Evolutionary conservation across 2,329 filamentous ascomycete species (phyloP).

Genomic region (Calonectria honghensis): DNA sequence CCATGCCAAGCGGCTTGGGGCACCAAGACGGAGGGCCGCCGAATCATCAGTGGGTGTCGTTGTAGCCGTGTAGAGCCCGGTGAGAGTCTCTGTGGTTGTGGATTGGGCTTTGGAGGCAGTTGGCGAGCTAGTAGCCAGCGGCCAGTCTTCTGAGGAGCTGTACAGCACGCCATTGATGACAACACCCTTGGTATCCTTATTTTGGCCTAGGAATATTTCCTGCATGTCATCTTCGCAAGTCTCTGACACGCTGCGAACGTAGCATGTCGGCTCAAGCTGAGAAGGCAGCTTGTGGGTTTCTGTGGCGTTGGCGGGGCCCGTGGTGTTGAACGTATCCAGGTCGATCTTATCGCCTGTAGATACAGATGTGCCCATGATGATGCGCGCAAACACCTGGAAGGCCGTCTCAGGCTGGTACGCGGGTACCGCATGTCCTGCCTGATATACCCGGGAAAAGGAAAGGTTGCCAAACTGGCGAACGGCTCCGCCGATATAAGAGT

Average conservation of each 20-base stretch:
- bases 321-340: constrained; percentile 72
- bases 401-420: constrained; percentile 77
- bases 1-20: constrained; percentile 37
- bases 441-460: constrained; percentile 79
- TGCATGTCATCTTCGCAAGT: constrained; percentile 73
- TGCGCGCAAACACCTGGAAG: constrained; percentile 76
- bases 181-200: constrained; percentile 70
- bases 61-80: constrained; percentile 61
- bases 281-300: constrained; percentile 71
- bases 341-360: constrained; percentile 73
- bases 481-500: constrained; percentile 80
- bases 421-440: constrained; percentile 78
- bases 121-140: constrained; percentile 57
- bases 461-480: constrained; percentile 87
- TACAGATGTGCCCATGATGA: constrained; percentile 73
- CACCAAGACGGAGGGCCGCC: constrained; percentile 24
- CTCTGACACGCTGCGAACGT: constrained; percentile 69
- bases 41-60: constrained; percentile 54
- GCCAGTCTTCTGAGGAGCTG: constrained; percentile 64
- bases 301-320: constrained; percentile 75
- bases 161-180: constrained; percentile 78
- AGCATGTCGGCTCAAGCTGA: constrained; percentile 74
- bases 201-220: constrained; percentile 57
- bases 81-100: constrained; percentile 52
- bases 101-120: constrained; percentile 48